Percentiles rank a stretch among this genome's conserved stretches.
Evolutionary conservation across 225 moss, liverwort and hornwort genomes (phyloP).

Genomic region (Anthoceros angustus): DNA sequence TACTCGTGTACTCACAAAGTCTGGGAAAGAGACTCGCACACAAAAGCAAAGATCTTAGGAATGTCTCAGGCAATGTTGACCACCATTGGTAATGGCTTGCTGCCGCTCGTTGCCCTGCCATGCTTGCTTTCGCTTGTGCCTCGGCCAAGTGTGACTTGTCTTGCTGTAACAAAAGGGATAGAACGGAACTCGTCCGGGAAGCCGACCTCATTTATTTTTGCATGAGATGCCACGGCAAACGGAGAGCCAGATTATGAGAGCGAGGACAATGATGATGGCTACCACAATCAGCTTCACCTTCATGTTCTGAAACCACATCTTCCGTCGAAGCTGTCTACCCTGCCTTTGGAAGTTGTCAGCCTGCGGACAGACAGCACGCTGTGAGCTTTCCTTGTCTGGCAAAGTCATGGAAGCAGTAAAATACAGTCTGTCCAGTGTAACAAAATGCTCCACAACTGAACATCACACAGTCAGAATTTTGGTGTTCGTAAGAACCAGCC

Average conservation of each 20-base stretch:
- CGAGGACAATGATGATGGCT: constrained; percentile 33
- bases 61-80: too few species aligned
- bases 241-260: constrained; percentile 40
- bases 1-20: too few species aligned
- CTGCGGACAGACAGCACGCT: constrained; percentile 9
- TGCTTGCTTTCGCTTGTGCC: too few species aligned
- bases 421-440: neutral
- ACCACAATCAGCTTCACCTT: constrained; percentile 48
- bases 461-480: neutral
- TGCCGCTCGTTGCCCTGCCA: too few species aligned
- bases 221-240: constrained; percentile 36
- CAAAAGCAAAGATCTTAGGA: too few species aligned
- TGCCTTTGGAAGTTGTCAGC: constrained; percentile 42
- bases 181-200: neutral
- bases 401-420: neutral
- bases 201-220: constrained; percentile 15
- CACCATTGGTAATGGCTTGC: too few species aligned
- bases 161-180: neutral
- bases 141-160: too few species aligned
- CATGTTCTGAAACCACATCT: constrained; percentile 46
- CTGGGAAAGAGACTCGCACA: too few species aligned
- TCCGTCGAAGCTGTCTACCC: constrained; percentile 36
- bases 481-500: too few species aligned
- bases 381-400: neutral
- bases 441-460: neutral